A percentile compares a stretch with the other conserved stretches of the same genome.
Conservation (phyloP, 495 filamentous ascomycete species). For the Thozetella sp. region DNA sequence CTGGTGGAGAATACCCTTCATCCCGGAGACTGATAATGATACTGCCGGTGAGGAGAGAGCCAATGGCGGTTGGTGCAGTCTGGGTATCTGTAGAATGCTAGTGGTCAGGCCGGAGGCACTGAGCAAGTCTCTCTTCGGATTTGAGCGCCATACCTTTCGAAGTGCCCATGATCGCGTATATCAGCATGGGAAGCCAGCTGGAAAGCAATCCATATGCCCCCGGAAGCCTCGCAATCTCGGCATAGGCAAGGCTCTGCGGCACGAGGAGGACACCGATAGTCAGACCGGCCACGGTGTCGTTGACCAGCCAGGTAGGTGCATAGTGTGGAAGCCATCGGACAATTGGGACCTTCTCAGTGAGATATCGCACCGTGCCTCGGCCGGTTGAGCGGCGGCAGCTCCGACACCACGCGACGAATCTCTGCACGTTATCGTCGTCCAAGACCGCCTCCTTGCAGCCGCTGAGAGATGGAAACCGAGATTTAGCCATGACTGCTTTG, state of each 20-base stretch:
- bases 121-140: not conserved
- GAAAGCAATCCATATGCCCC: conserved; percentile 43
- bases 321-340: conserved; percentile 44
- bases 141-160: conserved; percentile 39
- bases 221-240: conserved; percentile 45
- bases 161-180: conserved; percentile 49
- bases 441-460: too few species aligned
- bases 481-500: too few species aligned
- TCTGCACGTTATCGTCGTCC: too few species aligned
- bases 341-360: conserved; percentile 49
- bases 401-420: too few species aligned
- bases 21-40: not conserved
- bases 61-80: not conserved
- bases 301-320: conserved; percentile 35
- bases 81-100: not conserved
- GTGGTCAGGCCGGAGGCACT: not conserved
- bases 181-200: conserved; percentile 43
- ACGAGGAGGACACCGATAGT: conserved; percentile 47
- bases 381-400: too few species aligned
- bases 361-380: too few species aligned
- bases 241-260: conserved; percentile 43
- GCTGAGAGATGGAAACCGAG: too few species aligned
- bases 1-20: conserved; percentile 23
- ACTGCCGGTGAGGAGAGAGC: not conserved
- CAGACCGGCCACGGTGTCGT: conserved; percentile 42